phyloP scores from a whole-genome alignment of 2,329 filamentous ascomycete genomes.

The Trichoderma simmonsii region DNA sequence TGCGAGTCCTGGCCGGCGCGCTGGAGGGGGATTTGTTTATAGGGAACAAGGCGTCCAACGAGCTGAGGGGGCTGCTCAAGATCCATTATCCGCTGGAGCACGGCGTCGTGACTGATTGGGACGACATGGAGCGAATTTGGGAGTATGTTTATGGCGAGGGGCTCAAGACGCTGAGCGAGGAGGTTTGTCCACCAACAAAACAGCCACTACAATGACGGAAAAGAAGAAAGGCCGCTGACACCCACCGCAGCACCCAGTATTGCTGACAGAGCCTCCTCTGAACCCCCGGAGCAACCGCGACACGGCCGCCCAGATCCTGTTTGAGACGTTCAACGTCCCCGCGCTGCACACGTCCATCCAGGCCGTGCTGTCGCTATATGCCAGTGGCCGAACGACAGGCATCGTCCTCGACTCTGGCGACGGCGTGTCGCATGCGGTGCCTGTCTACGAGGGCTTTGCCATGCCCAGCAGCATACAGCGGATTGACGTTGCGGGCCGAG shows the following conservation, averaged over 20 bases:
- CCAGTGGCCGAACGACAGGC: constrained; percentile 90
- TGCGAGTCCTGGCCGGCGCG: constrained; percentile 91
- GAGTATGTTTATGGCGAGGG: constrained; percentile 96
- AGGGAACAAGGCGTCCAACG: constrained; percentile 80
- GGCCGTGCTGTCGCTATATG: constrained; percentile 92
- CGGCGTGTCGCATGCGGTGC: constrained; percentile 94
- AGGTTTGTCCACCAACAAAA: constrained; percentile 52
- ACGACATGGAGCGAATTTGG: constrained; percentile 99
- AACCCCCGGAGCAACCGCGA: constrained; percentile 96
- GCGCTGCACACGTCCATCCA: constrained; percentile 96
- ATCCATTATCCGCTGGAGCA: constrained; percentile 95
- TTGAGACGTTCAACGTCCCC: constrained; percentile 98
- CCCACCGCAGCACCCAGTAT: constrained; percentile 76
- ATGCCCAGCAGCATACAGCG: constrained; percentile 93
- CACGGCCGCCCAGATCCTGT: constrained; percentile 93
- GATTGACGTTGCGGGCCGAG: constrained; percentile 92
- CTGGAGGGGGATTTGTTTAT: constrained; percentile 97
- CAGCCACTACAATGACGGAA: background rate
- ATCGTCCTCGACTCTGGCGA: constrained; percentile 95
- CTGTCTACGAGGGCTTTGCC: constrained; percentile 96
- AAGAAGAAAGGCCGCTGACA: constrained; percentile 13
- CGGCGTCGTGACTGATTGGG: constrained; percentile 98
- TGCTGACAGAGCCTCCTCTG: constrained; percentile 91
- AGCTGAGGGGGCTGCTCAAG: constrained; percentile 88
- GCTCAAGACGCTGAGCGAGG: constrained; percentile 93